Conservation (phyloP, 2,329 filamentous ascomycete species). For the Lizonia empirigonia region DNA sequence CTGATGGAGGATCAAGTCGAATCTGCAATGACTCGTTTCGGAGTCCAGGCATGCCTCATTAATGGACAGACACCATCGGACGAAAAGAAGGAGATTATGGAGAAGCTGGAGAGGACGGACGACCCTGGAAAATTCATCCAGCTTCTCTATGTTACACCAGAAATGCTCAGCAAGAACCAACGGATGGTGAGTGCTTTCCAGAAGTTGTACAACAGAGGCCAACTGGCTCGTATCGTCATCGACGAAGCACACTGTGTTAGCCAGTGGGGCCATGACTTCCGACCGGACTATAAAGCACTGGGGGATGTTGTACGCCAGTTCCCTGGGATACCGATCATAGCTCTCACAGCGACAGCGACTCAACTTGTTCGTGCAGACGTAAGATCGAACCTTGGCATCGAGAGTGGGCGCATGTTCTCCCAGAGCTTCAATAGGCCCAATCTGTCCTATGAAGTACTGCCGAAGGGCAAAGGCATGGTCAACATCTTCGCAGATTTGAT, state of each 20-base stretch:
- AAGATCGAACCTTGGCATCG: slow-evolving; percentile 86
- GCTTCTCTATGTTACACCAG: slow-evolving; percentile 92
- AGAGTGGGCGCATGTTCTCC: slow-evolving; percentile 76
- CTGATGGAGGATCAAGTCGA: slow-evolving; percentile 97
- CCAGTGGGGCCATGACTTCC: slow-evolving; percentile 98
- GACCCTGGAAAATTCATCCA: slow-evolving; percentile 79
- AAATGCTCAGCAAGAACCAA: slow-evolving; percentile 88
- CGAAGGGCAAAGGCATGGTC: slow-evolving; percentile 68
- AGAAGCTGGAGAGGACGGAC: slow-evolving; percentile 63
- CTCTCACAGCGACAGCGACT: slow-evolving; percentile 92
- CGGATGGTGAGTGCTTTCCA: slow-evolving; percentile 70
- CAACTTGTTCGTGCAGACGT: slow-evolving; percentile 91
- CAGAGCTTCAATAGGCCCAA: slow-evolving; percentile 99
- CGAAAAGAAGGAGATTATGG: slow-evolving; percentile 70
- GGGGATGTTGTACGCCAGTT: slow-evolving; percentile 75
- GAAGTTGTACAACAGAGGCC: slow-evolving; percentile 69
- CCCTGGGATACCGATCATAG: slow-evolving; percentile 85
- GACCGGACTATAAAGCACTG: slow-evolving; percentile 90
- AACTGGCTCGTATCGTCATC: slow-evolving; percentile 89
- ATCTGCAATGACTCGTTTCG: slow-evolving; percentile 70
- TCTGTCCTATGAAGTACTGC: slow-evolving; percentile 81
- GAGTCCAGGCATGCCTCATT: slow-evolving; percentile 79
- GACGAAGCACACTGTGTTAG: slow-evolving; percentile 99
- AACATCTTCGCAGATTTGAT: slow-evolving; percentile 69
- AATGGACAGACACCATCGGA: slow-evolving; percentile 74